These are phyloP conservation scores for Ophiostoma sp. DNA, from an alignment of 2,329 filamentous ascomycete genomes.

Conservation along the genomic window DNA sequence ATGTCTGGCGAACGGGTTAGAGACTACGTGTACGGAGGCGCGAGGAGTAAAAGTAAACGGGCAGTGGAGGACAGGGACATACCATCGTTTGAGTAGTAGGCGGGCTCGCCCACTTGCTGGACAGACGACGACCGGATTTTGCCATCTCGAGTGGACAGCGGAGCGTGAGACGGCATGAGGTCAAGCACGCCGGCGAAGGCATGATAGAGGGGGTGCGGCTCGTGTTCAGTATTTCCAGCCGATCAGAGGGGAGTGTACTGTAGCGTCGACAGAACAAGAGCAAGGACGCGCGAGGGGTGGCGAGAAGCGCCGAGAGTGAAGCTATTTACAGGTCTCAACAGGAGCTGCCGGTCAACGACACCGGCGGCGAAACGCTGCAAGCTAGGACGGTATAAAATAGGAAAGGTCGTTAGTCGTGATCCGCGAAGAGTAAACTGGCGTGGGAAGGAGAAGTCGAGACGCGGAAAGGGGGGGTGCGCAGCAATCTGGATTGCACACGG, in stretches of 20 bases:
- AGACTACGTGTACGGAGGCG: neutral
- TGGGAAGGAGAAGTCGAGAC: neutral
- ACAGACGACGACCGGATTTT: slow-evolving; percentile 30
- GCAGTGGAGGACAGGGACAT: slow-evolving; percentile 16
- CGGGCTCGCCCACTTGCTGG: slow-evolving; percentile 34
- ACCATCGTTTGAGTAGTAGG: slow-evolving; percentile 60
- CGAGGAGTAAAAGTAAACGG: too few relatives aligned
- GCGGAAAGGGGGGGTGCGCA: slow-evolving; percentile 4
- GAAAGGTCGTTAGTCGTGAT: neutral
- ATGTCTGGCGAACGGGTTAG: slow-evolving; percentile 54
- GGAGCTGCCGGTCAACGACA: neutral
- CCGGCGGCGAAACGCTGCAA: neutral
- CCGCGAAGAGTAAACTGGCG: neutral
- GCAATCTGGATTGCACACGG: slow-evolving; percentile 5
- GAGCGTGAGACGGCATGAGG: slow-evolving; percentile 37
- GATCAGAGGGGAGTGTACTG: neutral
- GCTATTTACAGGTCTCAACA: slow-evolving; percentile 6
- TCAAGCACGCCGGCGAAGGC: slow-evolving; percentile 33
- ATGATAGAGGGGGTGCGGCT: slow-evolving; percentile 31
- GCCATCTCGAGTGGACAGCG: slow-evolving; percentile 36
- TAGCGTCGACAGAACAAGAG: neutral
- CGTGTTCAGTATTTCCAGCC: neutral
- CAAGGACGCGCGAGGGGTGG: neutral
- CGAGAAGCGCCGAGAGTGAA: neutral
- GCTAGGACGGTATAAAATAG: neutral